Base-by-base conservation (phyloP, 2,329 filamentous ascomycete species). In the Talaromyces sp. region DNA sequence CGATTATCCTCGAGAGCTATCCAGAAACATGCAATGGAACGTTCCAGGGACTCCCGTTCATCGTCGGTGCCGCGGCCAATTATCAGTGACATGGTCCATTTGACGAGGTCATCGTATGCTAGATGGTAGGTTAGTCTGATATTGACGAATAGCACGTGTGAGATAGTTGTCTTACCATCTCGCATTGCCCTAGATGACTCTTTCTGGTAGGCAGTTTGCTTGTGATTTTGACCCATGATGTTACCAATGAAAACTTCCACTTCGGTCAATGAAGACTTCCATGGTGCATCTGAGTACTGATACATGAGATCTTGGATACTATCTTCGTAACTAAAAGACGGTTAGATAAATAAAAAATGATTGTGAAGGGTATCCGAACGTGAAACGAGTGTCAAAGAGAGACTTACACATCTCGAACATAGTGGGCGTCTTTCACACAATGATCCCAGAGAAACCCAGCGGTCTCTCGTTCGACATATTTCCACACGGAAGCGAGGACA, bases 241-340 rank as follows among this genome's bases (percentile, higher is more conserved):
- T 78, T 82, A 31, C 85, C 85, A 33, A 81, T 79, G 69, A 87
- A 85, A 50, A 83, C 83, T 71, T 85, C 83, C 6, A 79, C 72
- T 68, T 85, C 83, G 71, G 4, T 77, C 68, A 65, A 79, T 76
- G 69, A 75, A 80, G 52, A 73, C 72, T 64, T 77, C 74, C 77
- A 85, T 82, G 54, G 81, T 76, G 39, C 80, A 74, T 23, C 75
- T 62, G 44, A 87, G 73, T 64, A 77, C 79, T 69, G 62, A 12
- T 61, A 60, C 69, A 71, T 70, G 7, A 70, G 52, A 14, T 66
- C 66, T 39, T 63, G 63, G 16, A 71, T 63, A 46, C 59, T 56
- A 23, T 81, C 77, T 69, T 86, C 82, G 70, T 86, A 87, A 57
- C 80, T 82, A 65, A 62, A 62, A 33, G 28, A 6, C 8, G n/a